phyloP scores from a whole-genome alignment of 345 rosid genomes.

The Excoecaria cochinchinensis region DNA sequence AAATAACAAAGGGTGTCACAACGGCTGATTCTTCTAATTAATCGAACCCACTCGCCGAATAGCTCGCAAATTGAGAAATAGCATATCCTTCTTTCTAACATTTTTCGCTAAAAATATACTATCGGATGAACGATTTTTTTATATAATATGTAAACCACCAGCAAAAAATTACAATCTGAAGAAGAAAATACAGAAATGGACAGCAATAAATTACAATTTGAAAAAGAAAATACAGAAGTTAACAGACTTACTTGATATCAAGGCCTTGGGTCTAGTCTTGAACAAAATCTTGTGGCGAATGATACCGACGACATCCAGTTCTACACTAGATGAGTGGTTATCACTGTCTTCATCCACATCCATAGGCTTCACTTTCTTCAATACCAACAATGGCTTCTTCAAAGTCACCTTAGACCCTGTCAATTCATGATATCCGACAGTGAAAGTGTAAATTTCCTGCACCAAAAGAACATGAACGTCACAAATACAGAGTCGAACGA shows the following conservation, averaged over 20 bases:
- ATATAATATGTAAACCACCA: background rate
- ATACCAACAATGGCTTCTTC: conserved; percentile 27
- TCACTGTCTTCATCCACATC: conserved; percentile 27
- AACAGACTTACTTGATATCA: conserved; percentile 56
- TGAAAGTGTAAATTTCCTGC: conserved; percentile 74
- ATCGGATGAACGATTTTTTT: no score
- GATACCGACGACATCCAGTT: conserved; percentile 65
- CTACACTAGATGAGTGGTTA: conserved; percentile 30
- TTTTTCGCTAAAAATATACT: no score
- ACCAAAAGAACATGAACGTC: background rate
- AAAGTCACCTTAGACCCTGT: conserved; percentile 12
- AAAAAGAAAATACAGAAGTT: background rate
- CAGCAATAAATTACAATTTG: background rate
- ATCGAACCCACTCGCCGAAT: no score
- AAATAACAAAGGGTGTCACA: no score
- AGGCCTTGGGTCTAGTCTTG: conserved; percentile 80
- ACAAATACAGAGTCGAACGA: background rate
- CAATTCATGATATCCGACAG: conserved; percentile 69
- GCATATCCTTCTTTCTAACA: no score
- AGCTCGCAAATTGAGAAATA: no score
- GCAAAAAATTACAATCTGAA: background rate
- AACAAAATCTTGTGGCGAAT: conserved; percentile 74
- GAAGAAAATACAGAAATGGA: background rate
- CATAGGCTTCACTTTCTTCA: conserved; percentile 58
- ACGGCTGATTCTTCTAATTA: no score